A percentile compares a stretch with the other conserved stretches of the same genome.
phyloP scores from a whole-genome alignment of 2,329 filamentous ascomycete species.

The Xylaria polymorpha region DNA sequence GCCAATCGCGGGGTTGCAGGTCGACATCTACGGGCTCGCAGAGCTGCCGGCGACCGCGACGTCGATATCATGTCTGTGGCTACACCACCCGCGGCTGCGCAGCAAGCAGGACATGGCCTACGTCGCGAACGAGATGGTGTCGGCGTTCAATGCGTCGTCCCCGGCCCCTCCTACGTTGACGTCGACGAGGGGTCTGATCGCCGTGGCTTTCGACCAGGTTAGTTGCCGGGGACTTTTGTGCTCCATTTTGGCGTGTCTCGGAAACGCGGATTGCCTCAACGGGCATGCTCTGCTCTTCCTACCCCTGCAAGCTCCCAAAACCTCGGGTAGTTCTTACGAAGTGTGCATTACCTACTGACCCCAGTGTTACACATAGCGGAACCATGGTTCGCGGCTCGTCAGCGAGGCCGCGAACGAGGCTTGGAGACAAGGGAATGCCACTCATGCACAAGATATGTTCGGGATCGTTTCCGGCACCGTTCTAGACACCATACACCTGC shows the following conservation, averaged over 20 bases:
- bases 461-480: slow-evolving; percentile 78
- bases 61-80: slow-evolving; percentile 84
- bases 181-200: slow-evolving; percentile 72
- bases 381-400: slow-evolving; percentile 82
- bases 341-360: neutral
- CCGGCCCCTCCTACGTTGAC: slow-evolving; percentile 56
- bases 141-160: slow-evolving; percentile 71
- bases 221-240: neutral
- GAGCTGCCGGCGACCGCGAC: slow-evolving; percentile 69
- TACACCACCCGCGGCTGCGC: slow-evolving; percentile 83
- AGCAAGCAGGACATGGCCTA: slow-evolving; percentile 79
- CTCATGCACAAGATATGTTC: slow-evolving; percentile 94
- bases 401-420: slow-evolving; percentile 76
- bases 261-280: neutral
- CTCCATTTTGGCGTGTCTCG: neutral
- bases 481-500: slow-evolving; percentile 77
- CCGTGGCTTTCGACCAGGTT: slow-evolving; percentile 80
- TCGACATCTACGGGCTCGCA: slow-evolving; percentile 82
- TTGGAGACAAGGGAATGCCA: slow-evolving; percentile 82
- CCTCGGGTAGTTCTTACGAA: neutral
- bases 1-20: slow-evolving; percentile 80
- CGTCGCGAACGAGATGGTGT: slow-evolving; percentile 75
- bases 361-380: slow-evolving; percentile 66
- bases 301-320: neutral
- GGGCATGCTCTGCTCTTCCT: neutral